These are phyloP conservation scores for Panicum miliaceum DNA, from an alignment of 176 grass and related monocot genomes.

Conservation along the genomic window DNA sequence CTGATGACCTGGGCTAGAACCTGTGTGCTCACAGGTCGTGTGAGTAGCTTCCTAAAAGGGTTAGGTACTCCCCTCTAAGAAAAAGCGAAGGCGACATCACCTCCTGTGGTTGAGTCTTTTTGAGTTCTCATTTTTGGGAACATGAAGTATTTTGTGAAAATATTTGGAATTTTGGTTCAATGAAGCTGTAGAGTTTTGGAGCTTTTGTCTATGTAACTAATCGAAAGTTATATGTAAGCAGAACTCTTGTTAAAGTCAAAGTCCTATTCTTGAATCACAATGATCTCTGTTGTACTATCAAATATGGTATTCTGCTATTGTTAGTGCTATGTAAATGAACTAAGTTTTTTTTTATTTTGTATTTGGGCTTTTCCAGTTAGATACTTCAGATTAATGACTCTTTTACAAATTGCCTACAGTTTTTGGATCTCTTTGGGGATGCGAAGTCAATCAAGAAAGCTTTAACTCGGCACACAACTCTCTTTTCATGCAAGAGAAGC, in stretches of 20 bases:
- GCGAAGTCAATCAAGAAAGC: constrained; percentile 86
- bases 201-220: neutral
- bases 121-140: neutral
- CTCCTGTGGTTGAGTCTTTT: neutral
- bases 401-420: constrained; percentile 58
- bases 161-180: neutral
- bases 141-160: neutral
- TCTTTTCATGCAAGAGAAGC: constrained; percentile 72
- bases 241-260: neutral
- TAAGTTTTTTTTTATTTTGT: neutral
- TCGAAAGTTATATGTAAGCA: neutral
- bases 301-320: neutral
- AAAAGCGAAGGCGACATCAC: neutral
- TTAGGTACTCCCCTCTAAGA: too few species aligned
- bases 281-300: neutral
- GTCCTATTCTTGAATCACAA: neutral
- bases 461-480: constrained; percentile 56
- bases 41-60: neutral
- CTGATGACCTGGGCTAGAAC: neutral
- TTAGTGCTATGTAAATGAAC: constrained; percentile 1
- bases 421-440: constrained; percentile 97
- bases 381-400: constrained; percentile 12
- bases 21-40: neutral
- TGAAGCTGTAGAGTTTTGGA: neutral
- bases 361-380: neutral